These are phyloP conservation scores for Sungouiella thailandica DNA, from an alignment of 805 yeast species.

Conservation along the genomic window DNA sequence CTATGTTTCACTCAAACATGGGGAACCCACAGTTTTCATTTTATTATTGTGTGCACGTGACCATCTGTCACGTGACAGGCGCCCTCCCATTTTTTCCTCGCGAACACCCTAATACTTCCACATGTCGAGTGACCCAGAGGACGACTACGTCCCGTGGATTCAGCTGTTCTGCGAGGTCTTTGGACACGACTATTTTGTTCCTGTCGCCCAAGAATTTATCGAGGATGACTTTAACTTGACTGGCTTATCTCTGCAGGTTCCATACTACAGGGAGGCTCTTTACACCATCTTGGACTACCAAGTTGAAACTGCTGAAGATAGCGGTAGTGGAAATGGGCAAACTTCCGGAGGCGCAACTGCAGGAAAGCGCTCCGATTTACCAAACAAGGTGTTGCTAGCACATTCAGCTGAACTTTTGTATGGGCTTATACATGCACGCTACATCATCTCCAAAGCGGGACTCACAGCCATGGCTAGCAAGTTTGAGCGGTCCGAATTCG, in stretches of 20 bases:
- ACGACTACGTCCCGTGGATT: conserved; percentile 74
- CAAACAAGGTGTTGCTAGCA: conserved; percentile 71
- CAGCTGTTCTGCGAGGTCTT: conserved; percentile 71
- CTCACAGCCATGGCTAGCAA: conserved; percentile 90
- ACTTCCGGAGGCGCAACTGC: conserved; percentile 11
- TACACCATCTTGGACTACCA: conserved; percentile 88
- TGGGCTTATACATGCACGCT: conserved; percentile 92
- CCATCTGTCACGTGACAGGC: too few relatives aligned
- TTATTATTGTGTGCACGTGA: too few relatives aligned
- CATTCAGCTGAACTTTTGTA: conserved; percentile 89
- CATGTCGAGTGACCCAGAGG: conserved; percentile 44
- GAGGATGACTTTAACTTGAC: conserved; percentile 97
- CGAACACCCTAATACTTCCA: background rate
- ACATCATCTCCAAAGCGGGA: conserved; percentile 83
- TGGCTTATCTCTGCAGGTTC: conserved; percentile 79
- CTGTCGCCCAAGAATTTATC: conserved; percentile 85
- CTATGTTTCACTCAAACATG: too few relatives aligned
- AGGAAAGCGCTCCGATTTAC: conserved; percentile 50
- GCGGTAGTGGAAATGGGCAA: conserved; percentile 7
- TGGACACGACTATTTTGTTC: conserved; percentile 88
- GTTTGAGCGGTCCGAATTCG: conserved; percentile 84
- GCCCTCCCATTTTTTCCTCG: too few relatives aligned
- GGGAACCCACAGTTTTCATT: too few relatives aligned
- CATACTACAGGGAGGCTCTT: conserved; percentile 86
- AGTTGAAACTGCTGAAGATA: conserved; percentile 41